Percentiles rank a stretch among this genome's conserved stretches.
Evolutionary conservation across 2,329 filamentous ascomycete species (phyloP).

Genomic region (Coleophoma eucalyptorum): DNA sequence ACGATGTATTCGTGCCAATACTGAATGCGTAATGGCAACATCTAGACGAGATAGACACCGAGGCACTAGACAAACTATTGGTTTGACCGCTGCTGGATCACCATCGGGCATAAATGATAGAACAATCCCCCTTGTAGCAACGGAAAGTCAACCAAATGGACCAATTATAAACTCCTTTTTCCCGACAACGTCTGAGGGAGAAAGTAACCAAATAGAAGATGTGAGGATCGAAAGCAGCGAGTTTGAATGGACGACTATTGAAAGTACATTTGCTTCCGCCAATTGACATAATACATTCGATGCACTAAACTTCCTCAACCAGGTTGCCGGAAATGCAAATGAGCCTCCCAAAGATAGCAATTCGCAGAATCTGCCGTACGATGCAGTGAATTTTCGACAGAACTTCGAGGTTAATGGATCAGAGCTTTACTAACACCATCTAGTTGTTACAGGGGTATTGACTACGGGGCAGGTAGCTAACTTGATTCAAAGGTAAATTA

Average conservation of each 20-base stretch:
- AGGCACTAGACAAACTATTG: constrained; percentile 15
- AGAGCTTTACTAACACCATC: background rate
- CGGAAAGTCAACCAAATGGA: background rate
- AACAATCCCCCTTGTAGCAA: background rate
- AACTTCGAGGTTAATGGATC: background rate
- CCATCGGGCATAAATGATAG: background rate
- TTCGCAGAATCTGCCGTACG: constrained; percentile 8
- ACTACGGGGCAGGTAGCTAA: background rate
- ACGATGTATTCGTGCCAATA: constrained; percentile 33
- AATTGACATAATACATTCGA: constrained; percentile 38
- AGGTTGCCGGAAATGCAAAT: constrained; percentile 34
- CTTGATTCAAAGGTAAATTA: constrained; percentile 29
- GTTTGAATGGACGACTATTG: constrained; percentile 18
- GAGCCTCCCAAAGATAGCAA: constrained; percentile 8
- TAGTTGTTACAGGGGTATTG: background rate
- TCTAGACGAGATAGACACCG: constrained; percentile 35
- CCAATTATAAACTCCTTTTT: constrained; percentile 1
- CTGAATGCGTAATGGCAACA: constrained; percentile 35
- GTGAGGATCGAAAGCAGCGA: background rate
- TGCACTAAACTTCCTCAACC: constrained; percentile 35
- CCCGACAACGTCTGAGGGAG: constrained; percentile 5
- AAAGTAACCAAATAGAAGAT: background rate
- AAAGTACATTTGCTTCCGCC: constrained; percentile 35
- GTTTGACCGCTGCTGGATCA: background rate
- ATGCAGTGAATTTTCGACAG: constrained; percentile 27